phyloP scores from a whole-genome alignment of 371 early-diverging fungal genomes.

The Mucor racemosus region DNA sequence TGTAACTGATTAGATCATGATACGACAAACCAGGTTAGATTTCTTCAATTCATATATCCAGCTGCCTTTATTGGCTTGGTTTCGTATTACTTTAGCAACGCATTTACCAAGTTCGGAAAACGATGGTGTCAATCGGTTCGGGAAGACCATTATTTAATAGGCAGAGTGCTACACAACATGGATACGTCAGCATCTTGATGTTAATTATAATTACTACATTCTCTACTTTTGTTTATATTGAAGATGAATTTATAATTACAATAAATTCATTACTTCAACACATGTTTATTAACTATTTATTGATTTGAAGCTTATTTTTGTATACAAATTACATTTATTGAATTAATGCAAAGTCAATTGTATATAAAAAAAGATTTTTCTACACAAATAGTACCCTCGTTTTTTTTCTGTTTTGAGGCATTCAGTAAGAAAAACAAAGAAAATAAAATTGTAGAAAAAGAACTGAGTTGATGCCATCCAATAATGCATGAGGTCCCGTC shows the following conservation, averaged over 20 bases:
- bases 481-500: slow-evolving; percentile 13
- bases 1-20: neutral
- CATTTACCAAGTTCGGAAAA: slow-evolving; percentile 9
- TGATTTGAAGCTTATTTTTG: too few relatives aligned
- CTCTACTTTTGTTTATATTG: slow-evolving; percentile 1
- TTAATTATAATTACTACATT: neutral
- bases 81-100: slow-evolving; percentile 5
- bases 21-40: neutral
- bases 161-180: slow-evolving; percentile 63
- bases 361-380: too few relatives aligned
- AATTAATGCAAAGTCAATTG: too few relatives aligned
- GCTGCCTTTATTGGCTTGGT: slow-evolving; percentile 3
- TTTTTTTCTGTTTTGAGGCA: too few relatives aligned
- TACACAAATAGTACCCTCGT: too few relatives aligned
- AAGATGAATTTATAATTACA: neutral
- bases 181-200: neutral
- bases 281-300: neutral
- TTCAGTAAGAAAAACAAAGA: too few relatives aligned
- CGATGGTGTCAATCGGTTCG: slow-evolving; percentile 61
- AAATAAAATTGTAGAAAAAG: neutral
- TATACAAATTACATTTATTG: too few relatives aligned
- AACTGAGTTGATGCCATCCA: slow-evolving; percentile 9
- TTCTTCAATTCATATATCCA: slow-evolving; percentile 7
- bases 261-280: neutral
- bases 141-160: slow-evolving; percentile 67